Conservation (phyloP, 2,329 filamentous ascomycete genomes). For the Aspergillus sp. region DNA sequence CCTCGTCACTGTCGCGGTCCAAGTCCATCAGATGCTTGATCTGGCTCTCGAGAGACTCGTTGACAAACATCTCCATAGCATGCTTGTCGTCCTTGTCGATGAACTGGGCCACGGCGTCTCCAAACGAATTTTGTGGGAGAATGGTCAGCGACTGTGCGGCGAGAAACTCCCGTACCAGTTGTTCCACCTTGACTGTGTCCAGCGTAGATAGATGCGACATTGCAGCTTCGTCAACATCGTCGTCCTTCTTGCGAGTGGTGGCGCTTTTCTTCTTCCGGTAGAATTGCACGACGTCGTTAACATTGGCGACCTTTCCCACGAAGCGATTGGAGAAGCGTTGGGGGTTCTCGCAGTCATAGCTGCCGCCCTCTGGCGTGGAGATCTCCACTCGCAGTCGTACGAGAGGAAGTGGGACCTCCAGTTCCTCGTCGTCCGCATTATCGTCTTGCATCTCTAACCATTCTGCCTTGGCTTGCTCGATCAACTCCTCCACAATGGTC, state of each 20-base stretch:
- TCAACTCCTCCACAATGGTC: constrained; percentile 78
- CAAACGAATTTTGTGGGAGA: constrained; percentile 86
- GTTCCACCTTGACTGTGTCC: constrained; percentile 82
- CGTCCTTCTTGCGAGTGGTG: constrained; percentile 49
- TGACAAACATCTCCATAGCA: constrained; percentile 79
- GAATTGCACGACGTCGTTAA: constrained; percentile 90
- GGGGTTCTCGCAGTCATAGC: constrained; percentile 90
- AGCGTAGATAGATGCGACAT: constrained; percentile 60
- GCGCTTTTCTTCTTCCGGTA: constrained; percentile 76
- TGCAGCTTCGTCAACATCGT: constrained; percentile 63
- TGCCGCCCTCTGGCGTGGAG: constrained; percentile 76
- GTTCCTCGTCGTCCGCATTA: constrained; percentile 53
- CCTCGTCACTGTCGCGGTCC: constrained; percentile 66
- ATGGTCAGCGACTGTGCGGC: constrained; percentile 87
- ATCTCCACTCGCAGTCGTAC: constrained; percentile 91
- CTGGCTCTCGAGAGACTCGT: constrained; percentile 68
- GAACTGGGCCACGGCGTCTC: constrained; percentile 88
- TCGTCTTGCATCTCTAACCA: constrained; percentile 78
- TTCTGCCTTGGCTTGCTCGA: constrained; percentile 75
- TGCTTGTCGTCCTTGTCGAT: constrained; percentile 95
- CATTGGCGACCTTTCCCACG: constrained; percentile 84
- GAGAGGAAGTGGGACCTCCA: constrained; percentile 72
- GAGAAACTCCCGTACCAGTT: constrained; percentile 83
- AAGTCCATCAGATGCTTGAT: constrained; percentile 68
- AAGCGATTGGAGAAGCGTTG: constrained; percentile 95